Conservation (phyloP, 768 basidiomycete genomes). For the Coprinopsis marcescibilis region DNA sequence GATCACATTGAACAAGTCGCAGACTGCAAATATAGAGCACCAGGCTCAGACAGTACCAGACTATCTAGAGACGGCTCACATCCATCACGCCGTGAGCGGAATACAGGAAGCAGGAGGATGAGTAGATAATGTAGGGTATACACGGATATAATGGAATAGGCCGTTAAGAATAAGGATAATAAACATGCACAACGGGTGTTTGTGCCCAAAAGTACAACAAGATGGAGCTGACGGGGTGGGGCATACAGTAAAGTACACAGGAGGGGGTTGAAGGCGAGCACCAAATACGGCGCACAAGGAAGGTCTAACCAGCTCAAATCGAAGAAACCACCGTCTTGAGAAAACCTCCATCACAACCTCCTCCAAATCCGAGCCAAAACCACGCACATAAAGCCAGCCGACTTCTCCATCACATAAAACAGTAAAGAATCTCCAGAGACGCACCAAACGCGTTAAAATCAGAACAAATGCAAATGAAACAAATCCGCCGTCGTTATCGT, state of each 20-base stretch:
- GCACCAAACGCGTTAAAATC: neutral
- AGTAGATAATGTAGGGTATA: too few relatives aligned
- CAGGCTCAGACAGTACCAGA: too few relatives aligned
- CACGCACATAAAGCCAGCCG: neutral
- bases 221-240: neutral
- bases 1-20: too few relatives aligned
- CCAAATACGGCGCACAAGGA: too few relatives aligned
- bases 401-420: neutral
- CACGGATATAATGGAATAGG: too few relatives aligned
- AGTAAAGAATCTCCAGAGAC: neutral
- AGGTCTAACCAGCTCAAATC: slow-evolving; percentile 1
- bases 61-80: too few relatives aligned
- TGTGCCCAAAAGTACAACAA: too few relatives aligned
- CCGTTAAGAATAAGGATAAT: too few relatives aligned
- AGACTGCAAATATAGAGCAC: too few relatives aligned
- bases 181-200: too few relatives aligned
- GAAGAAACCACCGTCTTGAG: neutral
- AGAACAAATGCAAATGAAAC: neutral
- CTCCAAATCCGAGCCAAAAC: neutral
- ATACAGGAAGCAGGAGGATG: too few relatives aligned
- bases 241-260: neutral
- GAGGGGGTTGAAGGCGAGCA: neutral
- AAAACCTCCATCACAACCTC: neutral
- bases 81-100: too few relatives aligned
- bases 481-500: neutral